Base-by-base conservation (phyloP, 2,329 filamentous ascomycete species). In the Penicillium olsonii region DNA sequence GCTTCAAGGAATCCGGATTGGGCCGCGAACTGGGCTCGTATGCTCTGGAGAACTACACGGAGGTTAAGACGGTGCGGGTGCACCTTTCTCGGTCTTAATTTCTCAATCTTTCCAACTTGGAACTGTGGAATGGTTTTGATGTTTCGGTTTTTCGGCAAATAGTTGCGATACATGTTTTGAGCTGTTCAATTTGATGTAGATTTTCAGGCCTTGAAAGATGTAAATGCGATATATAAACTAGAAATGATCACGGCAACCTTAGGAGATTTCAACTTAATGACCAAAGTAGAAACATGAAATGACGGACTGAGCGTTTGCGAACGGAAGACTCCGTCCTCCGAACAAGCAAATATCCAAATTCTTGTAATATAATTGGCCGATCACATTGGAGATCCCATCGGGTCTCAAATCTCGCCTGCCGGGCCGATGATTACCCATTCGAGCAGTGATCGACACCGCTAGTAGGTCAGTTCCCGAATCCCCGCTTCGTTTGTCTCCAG, bases 1-100 rank as follows among this genome's bases (percentile, higher is more conserved):
- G 72, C 9, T 74, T 69, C 65, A 75, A 75, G 57, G 69, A 74
- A 54, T 71, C 67, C 3, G 72, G 72, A 49, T 41, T 74, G 33
- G 72, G 72, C 42, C 70, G 72, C 37, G 72, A 75, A 54, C 60
- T 74, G 34, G 70, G 72, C 42, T 59, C 69, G 48, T 73, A 74
- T 45, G 72, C 71, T 9, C 62, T 74, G 8, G 64, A 72, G 46
- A 73, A 73, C 57, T 75, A 75, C 55, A 74, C 72, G 5, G 62
- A 75, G 51, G 49, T 74, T 52, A 75, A 75, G 63, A 66, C 70
- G 3, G 71, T 75, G 15, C 48, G 40, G 1, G 27, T 48, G 4
- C 40, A 45, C 3, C 19, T 48, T 18, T 35, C 20, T 4, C 10
- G 17, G 15, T 4, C 22, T 5, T 24, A 24, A 24, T n/a, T n/a